Evolutionary conservation across 768 basidiomycete genomes (phyloP).

Genomic region (Tylopilus rubrobrunneus): DNA sequence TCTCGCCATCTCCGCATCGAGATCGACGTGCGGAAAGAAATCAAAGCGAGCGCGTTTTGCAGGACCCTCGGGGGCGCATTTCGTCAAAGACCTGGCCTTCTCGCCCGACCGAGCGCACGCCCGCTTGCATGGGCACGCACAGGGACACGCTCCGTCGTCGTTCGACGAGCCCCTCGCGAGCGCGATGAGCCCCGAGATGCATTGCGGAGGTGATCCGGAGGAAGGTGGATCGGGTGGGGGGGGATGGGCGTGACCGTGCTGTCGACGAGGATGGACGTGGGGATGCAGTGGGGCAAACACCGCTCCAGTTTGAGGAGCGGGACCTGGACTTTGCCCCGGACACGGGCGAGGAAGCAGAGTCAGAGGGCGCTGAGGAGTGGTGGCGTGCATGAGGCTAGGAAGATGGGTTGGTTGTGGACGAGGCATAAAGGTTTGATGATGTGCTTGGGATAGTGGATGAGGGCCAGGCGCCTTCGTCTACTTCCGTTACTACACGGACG

Average conservation of each 20-base stretch:
- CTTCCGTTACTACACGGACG: background rate
- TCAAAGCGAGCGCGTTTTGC: constrained; percentile 60
- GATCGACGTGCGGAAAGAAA: constrained; percentile 63
- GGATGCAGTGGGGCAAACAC: constrained; percentile 23
- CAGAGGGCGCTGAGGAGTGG: constrained; percentile 17
- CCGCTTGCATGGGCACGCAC: constrained; percentile 12
- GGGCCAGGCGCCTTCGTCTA: constrained; percentile 23
- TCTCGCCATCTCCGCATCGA: too few relatives aligned
- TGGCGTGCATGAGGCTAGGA: constrained; percentile 26
- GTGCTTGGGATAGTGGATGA: constrained; percentile 33
- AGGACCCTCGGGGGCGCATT: constrained; percentile 18
- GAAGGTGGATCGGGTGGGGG: constrained; percentile 36
- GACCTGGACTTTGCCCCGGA: constrained; percentile 52
- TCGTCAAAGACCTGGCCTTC: constrained; percentile 25
- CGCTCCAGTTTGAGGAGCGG: constrained; percentile 61
- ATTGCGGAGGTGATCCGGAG: constrained; percentile 52
- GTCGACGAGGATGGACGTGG: background rate
- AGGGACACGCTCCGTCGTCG: constrained; percentile 40
- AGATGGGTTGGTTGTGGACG: constrained; percentile 25
- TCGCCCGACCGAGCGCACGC: too few relatives aligned
- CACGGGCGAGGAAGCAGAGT: background rate
- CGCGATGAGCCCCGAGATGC: constrained; percentile 63
- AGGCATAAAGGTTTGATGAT: constrained; percentile 33
- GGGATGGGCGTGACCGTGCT: constrained; percentile 1
- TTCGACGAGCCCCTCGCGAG: constrained; percentile 76